These are phyloP conservation scores for Petunia secreta DNA, from an alignment of 257 asterid genomes.

Conservation along the genomic window DNA sequence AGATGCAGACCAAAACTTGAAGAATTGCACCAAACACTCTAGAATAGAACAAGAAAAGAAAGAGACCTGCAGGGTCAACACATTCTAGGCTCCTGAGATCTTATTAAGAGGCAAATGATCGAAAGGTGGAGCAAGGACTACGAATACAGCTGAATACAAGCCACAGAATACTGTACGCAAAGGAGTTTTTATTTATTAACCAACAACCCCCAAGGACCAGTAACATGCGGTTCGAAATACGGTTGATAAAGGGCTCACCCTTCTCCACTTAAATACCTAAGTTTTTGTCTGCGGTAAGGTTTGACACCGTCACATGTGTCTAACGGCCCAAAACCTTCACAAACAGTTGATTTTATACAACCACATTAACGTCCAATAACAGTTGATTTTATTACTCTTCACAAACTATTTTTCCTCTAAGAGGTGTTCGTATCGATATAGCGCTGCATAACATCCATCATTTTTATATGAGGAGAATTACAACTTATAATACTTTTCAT, in stretches of 20 bases:
- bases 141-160: not conserved
- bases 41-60: not conserved
- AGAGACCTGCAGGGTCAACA: not conserved
- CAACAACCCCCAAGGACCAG: too few relatives aligned
- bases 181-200: too few relatives aligned
- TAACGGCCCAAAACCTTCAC: too few relatives aligned
- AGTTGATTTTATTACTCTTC: not conserved
- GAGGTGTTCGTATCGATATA: not conserved
- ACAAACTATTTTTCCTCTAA: not conserved
- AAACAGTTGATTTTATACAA: too few relatives aligned
- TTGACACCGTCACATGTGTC: too few relatives aligned
- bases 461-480: not conserved
- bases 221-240: too few relatives aligned
- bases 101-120: not conserved
- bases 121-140: not conserved
- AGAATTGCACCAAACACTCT: not conserved
- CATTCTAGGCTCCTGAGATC: conserved; percentile 1
- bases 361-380: not conserved
- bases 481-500: not conserved
- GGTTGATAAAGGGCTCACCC: too few relatives aligned
- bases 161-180: not conserved
- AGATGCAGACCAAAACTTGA: not conserved
- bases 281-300: too few relatives aligned
- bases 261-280: too few relatives aligned
- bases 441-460: not conserved